Base-by-base conservation (phyloP, 257 asterid genomes). In the Salvia rosmarinus region DNA sequence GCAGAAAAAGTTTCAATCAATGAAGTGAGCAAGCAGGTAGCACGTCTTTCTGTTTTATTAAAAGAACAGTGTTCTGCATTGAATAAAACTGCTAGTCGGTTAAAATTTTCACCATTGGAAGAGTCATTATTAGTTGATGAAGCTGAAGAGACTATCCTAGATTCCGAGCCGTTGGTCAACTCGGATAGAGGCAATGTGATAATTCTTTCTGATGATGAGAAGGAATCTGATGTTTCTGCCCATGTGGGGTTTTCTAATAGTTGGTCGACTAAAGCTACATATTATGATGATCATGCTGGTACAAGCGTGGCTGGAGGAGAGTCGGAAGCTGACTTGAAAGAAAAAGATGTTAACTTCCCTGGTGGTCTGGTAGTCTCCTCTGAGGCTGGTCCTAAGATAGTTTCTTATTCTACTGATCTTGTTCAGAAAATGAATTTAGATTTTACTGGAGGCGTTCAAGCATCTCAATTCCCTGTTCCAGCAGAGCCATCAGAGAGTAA, bases 191-290 rank as follows among this genome's bases (percentile, higher is more conserved):
- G 42, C 68, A 70, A 79, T 80, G 67, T 83, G 50, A 73, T 91
- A 56, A 39, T 84, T 78, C 87, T 85, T 77, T 85, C 89, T 57
- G 95, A 89, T 72, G 95, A 88, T 64, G 97, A 94, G 80, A 67
- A 76, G 70, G 95, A 87, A 77, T 64, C 77, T 58, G 87, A 76
- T 54, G 70, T 68, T 74, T 71, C 88, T 83, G 77, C 64, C 59
- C 17, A 43, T 68, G 68, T 69, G 55, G 79, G 51, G 72, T 10
- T 77, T 80, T 46, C 76, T 63, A 63, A 67, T 71, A 68, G 82
- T 60, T 16, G 77, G 68, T 71, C 78, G 67, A 71, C 39, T 79
- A 73, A 55, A 68, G 63, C 59, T 71, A 39, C 60, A 17, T 25
- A 55, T 70, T 78, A 49, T 60, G 84, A 78, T 76, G 68, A 71